phyloP scores from a whole-genome alignment of 441 rosid genomes.

The Metrosideros polymorpha region DNA sequence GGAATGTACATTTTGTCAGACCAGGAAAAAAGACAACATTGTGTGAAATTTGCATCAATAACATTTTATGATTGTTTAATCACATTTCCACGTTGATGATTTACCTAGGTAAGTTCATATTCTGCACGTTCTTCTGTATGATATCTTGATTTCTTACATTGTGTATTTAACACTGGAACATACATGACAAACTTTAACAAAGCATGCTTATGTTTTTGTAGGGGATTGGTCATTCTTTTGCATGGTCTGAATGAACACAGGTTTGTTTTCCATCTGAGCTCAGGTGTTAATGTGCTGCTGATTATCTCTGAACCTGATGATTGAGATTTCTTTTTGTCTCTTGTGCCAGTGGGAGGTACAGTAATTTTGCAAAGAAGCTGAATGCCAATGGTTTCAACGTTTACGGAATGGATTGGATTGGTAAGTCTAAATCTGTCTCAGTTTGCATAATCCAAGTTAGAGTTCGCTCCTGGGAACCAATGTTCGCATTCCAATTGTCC shows the following conservation, averaged over 20 bases:
- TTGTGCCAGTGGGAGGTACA: constrained; percentile 67
- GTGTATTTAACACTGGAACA: not conserved
- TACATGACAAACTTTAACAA: not conserved
- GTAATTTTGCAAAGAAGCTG: constrained; percentile 64
- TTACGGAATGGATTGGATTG: constrained; percentile 82
- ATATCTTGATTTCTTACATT: not conserved
- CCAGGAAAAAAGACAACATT: not conserved
- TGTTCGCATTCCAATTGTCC: not conserved
- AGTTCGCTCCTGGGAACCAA: not conserved
- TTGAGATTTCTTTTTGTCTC: not conserved
- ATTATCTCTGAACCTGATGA: not conserved
- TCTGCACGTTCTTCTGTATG: not conserved
- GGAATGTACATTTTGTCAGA: not conserved
- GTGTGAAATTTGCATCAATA: not conserved
- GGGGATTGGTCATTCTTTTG: constrained; percentile 67
- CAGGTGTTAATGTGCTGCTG: not conserved
- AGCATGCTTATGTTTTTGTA: constrained; percentile 15
- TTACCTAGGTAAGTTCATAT: not conserved
- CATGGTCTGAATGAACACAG: constrained; percentile 93
- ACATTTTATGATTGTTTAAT: not conserved
- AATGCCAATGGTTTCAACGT: constrained; percentile 72
- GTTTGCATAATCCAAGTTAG: not conserved
- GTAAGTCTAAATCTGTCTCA: constrained; percentile 25
- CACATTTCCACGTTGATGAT: not conserved
- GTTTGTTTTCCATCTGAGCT: constrained; percentile 26